Percentiles rank a stretch among this genome's conserved stretches.
phyloP scores from a whole-genome alignment of 306 rosid genomes.

The Quillaja saponaria region DNA sequence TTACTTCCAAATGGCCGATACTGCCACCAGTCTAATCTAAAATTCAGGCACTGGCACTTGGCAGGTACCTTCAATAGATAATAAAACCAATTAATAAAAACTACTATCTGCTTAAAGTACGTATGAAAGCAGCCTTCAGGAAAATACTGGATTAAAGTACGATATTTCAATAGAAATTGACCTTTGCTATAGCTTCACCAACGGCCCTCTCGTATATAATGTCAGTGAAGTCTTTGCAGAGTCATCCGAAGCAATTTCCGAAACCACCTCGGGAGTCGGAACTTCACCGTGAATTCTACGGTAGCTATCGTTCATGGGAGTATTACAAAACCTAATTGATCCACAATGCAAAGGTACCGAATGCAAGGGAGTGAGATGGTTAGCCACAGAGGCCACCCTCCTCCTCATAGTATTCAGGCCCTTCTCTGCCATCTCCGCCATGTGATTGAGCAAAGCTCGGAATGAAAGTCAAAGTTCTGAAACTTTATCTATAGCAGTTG shows the following conservation, averaged over 20 bases:
- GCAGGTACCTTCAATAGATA: neutral
- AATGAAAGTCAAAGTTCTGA: no score
- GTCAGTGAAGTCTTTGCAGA: constrained; percentile 58
- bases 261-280: constrained; percentile 53
- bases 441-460: neutral
- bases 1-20: neutral
- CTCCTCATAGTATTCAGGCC: constrained; percentile 42
- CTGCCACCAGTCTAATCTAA: no score
- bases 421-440: constrained; percentile 47
- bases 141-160: no score
- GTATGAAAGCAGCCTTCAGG: no score
- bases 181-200: constrained; percentile 90
- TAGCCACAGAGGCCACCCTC: constrained; percentile 57
- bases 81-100: neutral
- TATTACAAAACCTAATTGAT: constrained; percentile 27
- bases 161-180: neutral
- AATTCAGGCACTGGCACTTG: no score
- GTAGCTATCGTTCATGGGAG: constrained; percentile 58
- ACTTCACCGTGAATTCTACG: constrained; percentile 68
- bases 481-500: no score
- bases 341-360: neutral
- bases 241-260: constrained; percentile 51
- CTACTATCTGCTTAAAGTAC: no score
- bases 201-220: constrained; percentile 73
- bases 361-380: constrained; percentile 52